Percentiles rank a stretch among this genome's conserved stretches.
Conservation (phyloP, 1,284 basidiomycete genomes). For the Fomitiporia mediterranea region DNA sequence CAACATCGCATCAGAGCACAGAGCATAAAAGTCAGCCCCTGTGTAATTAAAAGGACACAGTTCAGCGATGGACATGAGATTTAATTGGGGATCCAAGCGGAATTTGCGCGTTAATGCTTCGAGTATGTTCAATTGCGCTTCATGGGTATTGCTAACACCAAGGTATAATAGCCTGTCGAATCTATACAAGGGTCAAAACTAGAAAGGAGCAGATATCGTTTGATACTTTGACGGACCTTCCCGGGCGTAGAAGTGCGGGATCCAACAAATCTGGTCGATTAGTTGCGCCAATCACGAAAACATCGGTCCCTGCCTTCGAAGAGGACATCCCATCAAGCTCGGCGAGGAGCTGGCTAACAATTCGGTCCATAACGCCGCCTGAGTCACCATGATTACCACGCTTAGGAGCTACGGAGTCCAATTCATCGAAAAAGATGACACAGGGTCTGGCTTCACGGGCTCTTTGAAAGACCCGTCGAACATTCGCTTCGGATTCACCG, state of each 20-base stretch:
- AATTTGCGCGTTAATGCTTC: slow-evolving; percentile 93
- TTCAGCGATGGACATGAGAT: slow-evolving; percentile 65
- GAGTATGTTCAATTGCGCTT: slow-evolving; percentile 84
- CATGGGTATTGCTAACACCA: slow-evolving; percentile 85
- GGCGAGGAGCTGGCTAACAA: slow-evolving; percentile 93
- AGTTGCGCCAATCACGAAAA: slow-evolving; percentile 97
- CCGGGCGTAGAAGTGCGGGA: slow-evolving; percentile 88
- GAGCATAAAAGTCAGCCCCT: slow-evolving; percentile 96
- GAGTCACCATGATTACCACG: slow-evolving; percentile 93
- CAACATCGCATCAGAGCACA: slow-evolving; percentile 95
- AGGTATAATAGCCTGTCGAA: slow-evolving; percentile 98
- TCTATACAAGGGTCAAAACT: slow-evolving; percentile 38
- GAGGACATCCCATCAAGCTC: slow-evolving; percentile 91
- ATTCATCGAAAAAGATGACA: slow-evolving; percentile 97
- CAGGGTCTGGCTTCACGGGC: slow-evolving; percentile 89
- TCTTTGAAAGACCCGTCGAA: slow-evolving; percentile 87
- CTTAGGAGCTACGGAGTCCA: slow-evolving; percentile 95
- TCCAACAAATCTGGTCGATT: slow-evolving; percentile 96
- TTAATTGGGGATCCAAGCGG: slow-evolving; percentile 67
- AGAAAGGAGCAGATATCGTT: neutral
- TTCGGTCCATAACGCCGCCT: slow-evolving; percentile 96
- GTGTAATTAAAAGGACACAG: slow-evolving; percentile 91
- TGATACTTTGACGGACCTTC: slow-evolving; percentile 48
- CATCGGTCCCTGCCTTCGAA: slow-evolving; percentile 55
- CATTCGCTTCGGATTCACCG: slow-evolving; percentile 96